Conservation (phyloP, 2,329 filamentous ascomycete species). For the Alternaria infectoria region DNA sequence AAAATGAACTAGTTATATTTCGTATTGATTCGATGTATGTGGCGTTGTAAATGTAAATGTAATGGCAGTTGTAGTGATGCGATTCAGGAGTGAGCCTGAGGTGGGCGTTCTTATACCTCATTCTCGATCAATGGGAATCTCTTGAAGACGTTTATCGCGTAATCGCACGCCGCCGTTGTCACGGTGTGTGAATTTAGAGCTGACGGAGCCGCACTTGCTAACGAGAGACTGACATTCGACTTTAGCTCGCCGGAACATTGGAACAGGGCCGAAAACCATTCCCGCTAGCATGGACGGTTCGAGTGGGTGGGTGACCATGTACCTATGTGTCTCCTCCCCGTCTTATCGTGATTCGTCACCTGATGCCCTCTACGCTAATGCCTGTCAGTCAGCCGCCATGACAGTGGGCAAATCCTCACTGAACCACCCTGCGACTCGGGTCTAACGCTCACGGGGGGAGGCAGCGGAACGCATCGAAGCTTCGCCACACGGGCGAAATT, state of each 20-base stretch:
- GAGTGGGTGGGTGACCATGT: slow-evolving; percentile 26
- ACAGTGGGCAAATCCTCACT: slow-evolving; percentile 21
- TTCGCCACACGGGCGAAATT: slow-evolving; percentile 35
- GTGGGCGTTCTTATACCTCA: slow-evolving; percentile 9
- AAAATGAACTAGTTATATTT: neutral
- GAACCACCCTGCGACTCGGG: slow-evolving; percentile 26
- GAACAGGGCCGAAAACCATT: slow-evolving; percentile 14
- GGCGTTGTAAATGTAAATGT: neutral
- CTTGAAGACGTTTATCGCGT: slow-evolving; percentile 1
- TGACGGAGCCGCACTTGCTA: slow-evolving; percentile 43
- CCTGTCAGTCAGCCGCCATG: slow-evolving; percentile 30
- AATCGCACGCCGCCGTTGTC: slow-evolving; percentile 6
- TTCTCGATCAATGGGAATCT: neutral
- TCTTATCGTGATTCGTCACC: slow-evolving; percentile 28
- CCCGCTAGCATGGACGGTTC: slow-evolving; percentile 16
- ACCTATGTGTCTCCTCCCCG: slow-evolving; percentile 20
- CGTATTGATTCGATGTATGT: slow-evolving; percentile 2
- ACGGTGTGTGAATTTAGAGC: slow-evolving; percentile 24
- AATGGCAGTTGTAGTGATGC: neutral
- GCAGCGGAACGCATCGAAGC: slow-evolving; percentile 29
- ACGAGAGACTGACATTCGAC: slow-evolving; percentile 16
- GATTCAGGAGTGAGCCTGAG: slow-evolving; percentile 5
- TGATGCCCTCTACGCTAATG: slow-evolving; percentile 26
- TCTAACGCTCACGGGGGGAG: slow-evolving; percentile 21
- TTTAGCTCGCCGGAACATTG: slow-evolving; percentile 17